phyloP scores from a whole-genome alignment of 2,329 filamentous ascomycete genomes.

The Aspergillus felis region DNA sequence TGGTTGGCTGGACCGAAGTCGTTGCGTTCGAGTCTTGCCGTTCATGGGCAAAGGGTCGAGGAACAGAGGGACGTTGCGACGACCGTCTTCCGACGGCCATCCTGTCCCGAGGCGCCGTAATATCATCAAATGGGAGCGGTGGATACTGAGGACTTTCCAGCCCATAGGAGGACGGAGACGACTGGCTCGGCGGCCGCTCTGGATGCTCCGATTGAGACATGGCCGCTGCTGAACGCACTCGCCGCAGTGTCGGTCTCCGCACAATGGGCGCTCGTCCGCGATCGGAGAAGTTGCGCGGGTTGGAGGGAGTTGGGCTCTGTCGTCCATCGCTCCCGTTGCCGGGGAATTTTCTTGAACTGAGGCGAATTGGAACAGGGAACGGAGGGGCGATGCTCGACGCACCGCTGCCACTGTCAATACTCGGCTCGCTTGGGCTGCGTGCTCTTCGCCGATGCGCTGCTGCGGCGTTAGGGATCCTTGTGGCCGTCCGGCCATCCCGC shows the following conservation, averaged over 20 bases:
- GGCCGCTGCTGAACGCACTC: constrained; percentile 77
- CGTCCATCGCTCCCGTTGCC: constrained; percentile 70
- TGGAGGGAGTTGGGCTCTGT: constrained; percentile 67
- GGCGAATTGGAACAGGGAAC: constrained; percentile 85
- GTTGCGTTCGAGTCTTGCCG: constrained; percentile 48
- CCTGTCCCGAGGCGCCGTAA: constrained; percentile 50
- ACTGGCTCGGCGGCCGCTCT: constrained; percentile 44
- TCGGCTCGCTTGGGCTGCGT: constrained; percentile 45
- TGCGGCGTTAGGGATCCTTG: constrained; percentile 76
- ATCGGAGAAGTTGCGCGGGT: constrained; percentile 52
- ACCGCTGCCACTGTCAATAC: constrained; percentile 38
- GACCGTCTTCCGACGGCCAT: constrained; percentile 20
- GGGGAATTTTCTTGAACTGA: constrained; percentile 75
- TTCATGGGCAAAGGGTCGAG: constrained; percentile 29
- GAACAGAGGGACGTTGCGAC: constrained; percentile 20
- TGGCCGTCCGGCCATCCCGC: constrained; percentile 69
- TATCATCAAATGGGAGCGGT: constrained; percentile 68
- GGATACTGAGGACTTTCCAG: constrained; percentile 69
- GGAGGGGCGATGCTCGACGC: constrained; percentile 57
- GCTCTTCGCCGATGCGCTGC: constrained; percentile 65
- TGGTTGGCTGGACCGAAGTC: constrained; percentile 63
- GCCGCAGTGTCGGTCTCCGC: constrained; percentile 64
- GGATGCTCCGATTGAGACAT: constrained; percentile 55
- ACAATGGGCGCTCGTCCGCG: constrained; percentile 53
- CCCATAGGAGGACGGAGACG: constrained; percentile 57